These are phyloP conservation scores for Mycena latifolia DNA, from an alignment of 768 basidiomycete species.

Conservation along the genomic window DNA sequence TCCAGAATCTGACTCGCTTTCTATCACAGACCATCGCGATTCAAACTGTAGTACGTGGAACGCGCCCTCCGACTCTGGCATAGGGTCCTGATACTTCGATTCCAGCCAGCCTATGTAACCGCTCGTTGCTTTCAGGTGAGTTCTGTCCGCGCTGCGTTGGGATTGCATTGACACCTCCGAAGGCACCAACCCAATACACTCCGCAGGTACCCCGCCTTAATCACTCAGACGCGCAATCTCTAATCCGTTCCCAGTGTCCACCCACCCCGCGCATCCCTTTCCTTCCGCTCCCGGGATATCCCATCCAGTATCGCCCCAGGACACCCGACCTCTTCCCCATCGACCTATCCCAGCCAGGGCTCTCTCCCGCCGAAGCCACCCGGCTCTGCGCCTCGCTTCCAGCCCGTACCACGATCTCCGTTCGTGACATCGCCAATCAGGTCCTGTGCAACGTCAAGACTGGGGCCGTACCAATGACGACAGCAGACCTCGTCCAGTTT, in stretches of 20 bases:
- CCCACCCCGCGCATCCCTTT: constrained; percentile 14
- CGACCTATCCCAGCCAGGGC: not conserved
- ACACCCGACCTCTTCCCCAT: constrained; percentile 23
- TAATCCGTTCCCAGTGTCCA: not conserved
- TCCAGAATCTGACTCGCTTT: not conserved
- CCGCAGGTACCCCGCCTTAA: too few relatives aligned
- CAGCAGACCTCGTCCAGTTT: constrained; percentile 16
- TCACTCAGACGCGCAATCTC: too few relatives aligned
- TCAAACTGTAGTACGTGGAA: not conserved
- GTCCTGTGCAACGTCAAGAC: constrained; percentile 17
- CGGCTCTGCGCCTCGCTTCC: constrained; percentile 1
- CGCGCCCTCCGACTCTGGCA: not conserved
- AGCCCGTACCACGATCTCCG: constrained; percentile 6
- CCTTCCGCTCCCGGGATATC: constrained; percentile 7
- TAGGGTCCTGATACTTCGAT: not conserved
- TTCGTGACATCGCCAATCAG: not conserved
- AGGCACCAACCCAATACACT: too few relatives aligned
- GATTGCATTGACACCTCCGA: too few relatives aligned
- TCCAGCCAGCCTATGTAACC: not conserved
- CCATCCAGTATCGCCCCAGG: not conserved
- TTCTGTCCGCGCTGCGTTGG: too few relatives aligned
- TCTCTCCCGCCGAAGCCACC: not conserved
- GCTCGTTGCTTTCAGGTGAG: too few relatives aligned
- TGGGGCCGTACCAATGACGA: not conserved
- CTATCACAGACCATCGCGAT: not conserved